Evolutionary conservation across 805 yeast species (phyloP), one percentile per base, ranked within the genome.

Genomic region (Kazachstania kunashirensis): DNA sequence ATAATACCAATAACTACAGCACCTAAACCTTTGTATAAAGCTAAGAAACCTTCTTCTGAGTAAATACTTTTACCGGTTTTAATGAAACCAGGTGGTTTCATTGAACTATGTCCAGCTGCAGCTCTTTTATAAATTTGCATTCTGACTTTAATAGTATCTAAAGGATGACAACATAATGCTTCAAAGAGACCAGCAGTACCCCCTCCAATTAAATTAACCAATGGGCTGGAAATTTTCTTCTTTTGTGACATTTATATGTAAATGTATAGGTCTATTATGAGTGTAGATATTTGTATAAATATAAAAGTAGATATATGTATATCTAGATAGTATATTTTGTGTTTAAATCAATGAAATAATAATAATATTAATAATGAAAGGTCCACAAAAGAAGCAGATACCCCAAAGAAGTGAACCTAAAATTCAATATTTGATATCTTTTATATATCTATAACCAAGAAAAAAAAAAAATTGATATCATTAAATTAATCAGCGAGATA

Each of bases 121-220:
- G 72, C 61, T 55, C 78, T 79, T 54, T 75, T 75, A 57, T 81
- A 79, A 51, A 89, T 71, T 62, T 89, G 97, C 97, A 89, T 89
- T 57, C 97, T 77, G 44, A 89, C 98, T 63, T 89, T 89, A 59
- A 89, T 84, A 28, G 98, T 89, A 59, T 89, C 98, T 50, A 89
- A 72, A n/a, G 97, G 97, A 62, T 89, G 98, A 61, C 98, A 89
- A 60, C 89, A 78, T 45, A 92, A 70, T n/a, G 97, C 98, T 68
- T 89, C 98, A 57, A 88, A 84, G 42, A 89, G 68, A 41, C 98
- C 98, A 11, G 98, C 98, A 6, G 89, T 77, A 52, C 98, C 98
- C 50, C 98, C 98, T 24, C 96, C 92, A 33, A 84, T 68, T 47
- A 82, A 68, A 53, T 81, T 86, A 39, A 79, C 70, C 10, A 77